Percentiles rank a stretch among this genome's conserved stretches.
phyloP scores from a whole-genome alignment of 2,329 filamentous ascomycete genomes.

The Rhinocladiella similis region DNA sequence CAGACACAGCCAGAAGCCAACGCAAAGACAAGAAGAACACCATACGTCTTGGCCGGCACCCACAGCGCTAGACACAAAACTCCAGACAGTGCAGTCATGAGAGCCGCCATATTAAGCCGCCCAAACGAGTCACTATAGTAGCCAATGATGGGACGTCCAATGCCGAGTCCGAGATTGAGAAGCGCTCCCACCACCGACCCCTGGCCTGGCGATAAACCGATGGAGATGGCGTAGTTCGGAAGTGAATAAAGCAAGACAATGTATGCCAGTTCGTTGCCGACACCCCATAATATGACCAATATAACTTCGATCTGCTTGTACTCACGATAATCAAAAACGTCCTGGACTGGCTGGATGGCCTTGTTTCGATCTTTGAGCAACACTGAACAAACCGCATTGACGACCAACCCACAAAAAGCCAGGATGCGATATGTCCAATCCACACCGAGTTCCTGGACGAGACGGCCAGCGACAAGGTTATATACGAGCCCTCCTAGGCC shows the following conservation, averaged over 20 bases:
- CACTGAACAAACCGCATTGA: constrained; percentile 28
- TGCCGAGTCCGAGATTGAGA: constrained; percentile 48
- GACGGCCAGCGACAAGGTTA: constrained; percentile 26
- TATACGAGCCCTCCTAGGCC: constrained; percentile 34
- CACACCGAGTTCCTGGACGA: constrained; percentile 31
- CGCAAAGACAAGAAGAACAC: constrained; percentile 45
- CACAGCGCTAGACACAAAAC: constrained; percentile 46
- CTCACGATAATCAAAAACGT: constrained; percentile 24
- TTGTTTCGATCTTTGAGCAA: constrained; percentile 33
- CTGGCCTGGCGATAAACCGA: constrained; percentile 41
- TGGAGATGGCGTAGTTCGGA: constrained; percentile 46
- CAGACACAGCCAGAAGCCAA: constrained; percentile 45
- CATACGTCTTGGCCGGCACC: constrained; percentile 46
- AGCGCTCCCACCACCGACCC: constrained; percentile 44
- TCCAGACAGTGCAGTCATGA: constrained; percentile 40
- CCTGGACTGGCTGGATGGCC: constrained; percentile 24
- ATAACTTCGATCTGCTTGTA: constrained; percentile 27
- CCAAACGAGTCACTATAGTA: constrained; percentile 46
- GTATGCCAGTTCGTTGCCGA: constrained; percentile 49
- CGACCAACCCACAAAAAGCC: constrained; percentile 29
- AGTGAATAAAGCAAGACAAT: constrained; percentile 48
- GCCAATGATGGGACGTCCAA: constrained; percentile 50
- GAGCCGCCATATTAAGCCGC: constrained; percentile 43
- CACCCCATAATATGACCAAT: constrained; percentile 38
- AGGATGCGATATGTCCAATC: constrained; percentile 32